A percentile compares a stretch with the other conserved stretches of the same genome.
These are phyloP conservation scores for Pleomassaria siparia DNA, from an alignment of 2,329 filamentous ascomycete species.

Conservation along the genomic window DNA sequence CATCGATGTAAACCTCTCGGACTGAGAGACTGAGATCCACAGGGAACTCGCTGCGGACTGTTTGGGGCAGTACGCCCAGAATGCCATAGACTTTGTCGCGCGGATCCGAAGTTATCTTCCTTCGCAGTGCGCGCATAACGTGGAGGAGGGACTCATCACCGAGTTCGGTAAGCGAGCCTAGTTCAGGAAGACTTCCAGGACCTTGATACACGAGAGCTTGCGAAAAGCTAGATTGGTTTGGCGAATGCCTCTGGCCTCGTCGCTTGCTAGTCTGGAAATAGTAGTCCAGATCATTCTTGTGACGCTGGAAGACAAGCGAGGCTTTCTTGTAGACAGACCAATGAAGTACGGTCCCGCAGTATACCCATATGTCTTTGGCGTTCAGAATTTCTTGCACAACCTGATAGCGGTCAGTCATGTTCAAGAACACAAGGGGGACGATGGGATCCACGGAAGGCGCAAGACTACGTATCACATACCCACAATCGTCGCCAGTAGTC, in stretches of 20 bases:
- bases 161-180: slow-evolving; percentile 6
- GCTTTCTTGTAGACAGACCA: slow-evolving; percentile 36
- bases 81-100: slow-evolving; percentile 44
- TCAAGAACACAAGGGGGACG: no score
- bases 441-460: no score
- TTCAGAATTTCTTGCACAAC: slow-evolving; percentile 49
- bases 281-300: slow-evolving; percentile 13
- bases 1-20: slow-evolving; percentile 39
- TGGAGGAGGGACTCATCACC: slow-evolving; percentile 23
- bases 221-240: slow-evolving; percentile 8
- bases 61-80: slow-evolving; percentile 34
- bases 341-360: slow-evolving; percentile 35
- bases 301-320: slow-evolving; percentile 19
- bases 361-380: slow-evolving; percentile 38
- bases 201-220: slow-evolving; percentile 18
- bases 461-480: no score
- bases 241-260: slow-evolving; percentile 2
- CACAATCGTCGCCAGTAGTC: slow-evolving; percentile 45
- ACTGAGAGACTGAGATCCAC: slow-evolving; percentile 36
- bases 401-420: no score
- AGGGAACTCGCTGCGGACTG: slow-evolving; percentile 26
- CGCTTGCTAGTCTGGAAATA: slow-evolving; percentile 4
- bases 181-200: slow-evolving; percentile 18
- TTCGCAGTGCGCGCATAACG: slow-evolving; percentile 24
- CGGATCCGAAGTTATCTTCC: slow-evolving; percentile 32